Evolutionary conservation across 2,329 filamentous ascomycete genomes (phyloP), one percentile per base, ranked within the genome.

Genomic region (Trichoderma pleuroti): DNA sequence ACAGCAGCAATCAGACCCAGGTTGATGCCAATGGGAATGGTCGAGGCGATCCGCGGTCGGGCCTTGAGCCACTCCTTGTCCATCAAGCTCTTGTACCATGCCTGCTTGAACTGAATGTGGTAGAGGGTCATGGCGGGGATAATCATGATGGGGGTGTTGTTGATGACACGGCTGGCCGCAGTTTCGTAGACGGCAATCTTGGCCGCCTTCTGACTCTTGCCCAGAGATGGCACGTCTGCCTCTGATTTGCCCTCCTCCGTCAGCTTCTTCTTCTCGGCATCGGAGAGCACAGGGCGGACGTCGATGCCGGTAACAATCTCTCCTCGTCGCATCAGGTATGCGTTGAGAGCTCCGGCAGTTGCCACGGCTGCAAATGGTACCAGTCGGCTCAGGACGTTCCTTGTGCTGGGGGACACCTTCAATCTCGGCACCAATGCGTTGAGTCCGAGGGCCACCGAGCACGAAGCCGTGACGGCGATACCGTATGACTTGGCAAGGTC

Each of bases 321-420:
- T 81, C 98, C 95, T 73, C 93, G 91, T 72, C 96, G 93, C 96
- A 99, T 99, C 69, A 99, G 88, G 82, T 98, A 97, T 30, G 98
- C 96, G 81, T 99, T 99, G 73, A 99, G 86, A 1, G 91, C 93
- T 77, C 94, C 94, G 5, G 96, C 96, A 71, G 90, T 92, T 34
- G 95, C 95, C 12, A 99, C 96, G 14, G 96, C 96, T 0, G 95
- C 96, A 78, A 99, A 99, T 30, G 96, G 96, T 8, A 98, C 94
- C 10, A 99, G 88, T n/a, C 96, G 91, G 68, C 89, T 87, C 3
- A 98, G 89, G 24, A 97, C 89, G 49, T 91, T 86, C 72, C 90
- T 90, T 4, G 94, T 92, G 67, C 89, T 88, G 1, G 93, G 92
- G 18, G 91, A 89, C 60, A 98, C 84, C 79, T 92, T 93, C 34